These are phyloP conservation scores for Phytophthora melonis DNA, from an alignment of 352 stramenopile genomes.

Conservation along the genomic window DNA sequence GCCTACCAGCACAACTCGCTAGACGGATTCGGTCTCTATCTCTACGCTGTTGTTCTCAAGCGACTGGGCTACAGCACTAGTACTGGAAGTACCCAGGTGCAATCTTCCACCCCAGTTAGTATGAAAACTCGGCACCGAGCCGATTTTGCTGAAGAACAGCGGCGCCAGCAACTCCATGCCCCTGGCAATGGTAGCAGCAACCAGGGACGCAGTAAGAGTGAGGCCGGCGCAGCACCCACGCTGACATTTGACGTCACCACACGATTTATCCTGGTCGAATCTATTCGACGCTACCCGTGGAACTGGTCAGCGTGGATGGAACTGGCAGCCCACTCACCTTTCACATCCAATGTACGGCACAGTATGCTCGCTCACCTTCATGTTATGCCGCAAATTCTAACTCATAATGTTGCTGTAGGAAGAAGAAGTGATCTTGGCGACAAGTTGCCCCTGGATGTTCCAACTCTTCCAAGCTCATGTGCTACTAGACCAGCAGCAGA, in stretches of 20 bases:
- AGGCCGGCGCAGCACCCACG: slow-evolving; percentile 22
- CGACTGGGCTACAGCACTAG: slow-evolving; percentile 73
- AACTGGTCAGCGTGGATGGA: slow-evolving; percentile 99
- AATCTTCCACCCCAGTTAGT: slow-evolving; percentile 49
- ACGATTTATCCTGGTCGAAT: slow-evolving; percentile 74
- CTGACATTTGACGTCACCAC: slow-evolving; percentile 64
- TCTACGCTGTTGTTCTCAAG: slow-evolving; percentile 81
- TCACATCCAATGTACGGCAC: slow-evolving; percentile 53
- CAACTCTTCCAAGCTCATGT: slow-evolving; percentile 87
- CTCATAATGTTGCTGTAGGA: slow-evolving; percentile 40
- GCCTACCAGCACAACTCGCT: slow-evolving; percentile 63
- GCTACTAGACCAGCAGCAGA: slow-evolving; percentile 83
- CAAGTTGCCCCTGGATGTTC: slow-evolving; percentile 80
- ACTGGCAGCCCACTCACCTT: slow-evolving; percentile 78
- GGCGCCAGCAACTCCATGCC: slow-evolving; percentile 43
- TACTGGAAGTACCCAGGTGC: slow-evolving; percentile 47
- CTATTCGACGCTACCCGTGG: slow-evolving; percentile 78
- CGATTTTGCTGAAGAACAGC: slow-evolving; percentile 50
- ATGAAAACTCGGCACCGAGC: slow-evolving; percentile 44
- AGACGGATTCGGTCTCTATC: slow-evolving; percentile 83
- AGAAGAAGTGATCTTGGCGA: slow-evolving; percentile 62
- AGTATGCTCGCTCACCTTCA: neutral
- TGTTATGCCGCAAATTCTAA: slow-evolving; percentile 12
- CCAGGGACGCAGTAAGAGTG: slow-evolving; percentile 29
- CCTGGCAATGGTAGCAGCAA: neutral